Evolutionary conservation across 805 yeast genomes (phyloP).

Genomic region (Metschnikowia bowlesiae): DNA sequence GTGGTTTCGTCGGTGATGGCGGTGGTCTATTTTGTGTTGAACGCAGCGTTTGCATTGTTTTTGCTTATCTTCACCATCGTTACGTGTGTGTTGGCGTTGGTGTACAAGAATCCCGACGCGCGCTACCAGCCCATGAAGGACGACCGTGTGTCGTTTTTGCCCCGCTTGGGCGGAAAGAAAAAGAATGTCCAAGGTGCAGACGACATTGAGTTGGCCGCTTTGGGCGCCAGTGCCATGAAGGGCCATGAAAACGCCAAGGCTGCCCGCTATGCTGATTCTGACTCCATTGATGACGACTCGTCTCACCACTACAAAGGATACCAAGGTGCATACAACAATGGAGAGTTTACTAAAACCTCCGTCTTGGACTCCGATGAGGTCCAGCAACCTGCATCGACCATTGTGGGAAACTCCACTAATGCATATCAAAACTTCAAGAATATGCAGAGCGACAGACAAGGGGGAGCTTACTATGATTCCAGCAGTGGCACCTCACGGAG

Average conservation of each 20-base stretch:
- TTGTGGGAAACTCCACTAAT: constrained; percentile 36
- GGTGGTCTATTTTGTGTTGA: constrained; percentile 79
- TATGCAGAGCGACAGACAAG: constrained; percentile 12
- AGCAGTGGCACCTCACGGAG: constrained; percentile 2
- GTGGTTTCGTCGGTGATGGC: constrained; percentile 92
- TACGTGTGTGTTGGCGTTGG: constrained; percentile 77
- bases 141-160: constrained; percentile 93
- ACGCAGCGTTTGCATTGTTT: constrained; percentile 83
- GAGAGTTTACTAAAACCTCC: constrained; percentile 11
- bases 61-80: constrained; percentile 81
- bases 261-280: constrained; percentile 26
- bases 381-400: constrained; percentile 41
- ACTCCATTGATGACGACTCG: constrained; percentile 28
- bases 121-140: constrained; percentile 95
- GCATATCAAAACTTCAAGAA: constrained; percentile 23
- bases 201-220: constrained; percentile 64
- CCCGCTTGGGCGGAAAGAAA: constrained; percentile 44
- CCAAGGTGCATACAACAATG: constrained; percentile 12
- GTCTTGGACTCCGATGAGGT: constrained; percentile 27
- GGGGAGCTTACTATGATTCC: constrained; percentile 7
- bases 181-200: constrained; percentile 27
- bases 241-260: constrained; percentile 46
- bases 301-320: constrained; percentile 6
- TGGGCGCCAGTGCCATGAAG: constrained; percentile 66
- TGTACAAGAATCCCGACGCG: constrained; percentile 90